Evolutionary conservation across 169 alveolate species (phyloP).

Genomic region (Eimeria praecox): DNA sequence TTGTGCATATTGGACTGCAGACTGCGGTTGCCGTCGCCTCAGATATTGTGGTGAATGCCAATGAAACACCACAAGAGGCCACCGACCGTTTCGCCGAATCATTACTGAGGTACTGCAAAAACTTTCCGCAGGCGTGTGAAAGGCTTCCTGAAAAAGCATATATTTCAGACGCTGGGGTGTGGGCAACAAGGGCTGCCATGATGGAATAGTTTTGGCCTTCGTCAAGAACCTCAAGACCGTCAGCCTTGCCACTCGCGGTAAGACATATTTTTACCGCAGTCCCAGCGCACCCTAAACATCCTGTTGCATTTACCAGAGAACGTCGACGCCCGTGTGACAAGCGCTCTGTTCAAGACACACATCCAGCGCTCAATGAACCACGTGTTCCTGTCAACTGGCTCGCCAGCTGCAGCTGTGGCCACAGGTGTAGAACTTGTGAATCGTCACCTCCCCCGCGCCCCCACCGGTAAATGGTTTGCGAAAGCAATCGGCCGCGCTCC

Average conservation of each 20-base stretch:
- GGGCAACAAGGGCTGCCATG: conserved; percentile 80
- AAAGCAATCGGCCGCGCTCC: not conserved
- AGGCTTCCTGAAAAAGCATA: not conserved
- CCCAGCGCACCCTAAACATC: not conserved
- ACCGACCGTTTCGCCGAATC: conserved; percentile 80
- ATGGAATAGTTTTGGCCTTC: conserved; percentile 69
- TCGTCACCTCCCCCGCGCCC: conserved; percentile 71
- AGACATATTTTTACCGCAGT: not conserved
- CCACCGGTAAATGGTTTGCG: conserved; percentile 36
- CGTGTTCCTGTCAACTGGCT: conserved; percentile 73
- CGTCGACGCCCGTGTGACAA: conserved; percentile 66
- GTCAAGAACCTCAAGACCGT: conserved; percentile 76
- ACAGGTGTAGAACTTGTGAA: conserved; percentile 69
- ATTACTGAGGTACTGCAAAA: conserved; percentile 58
- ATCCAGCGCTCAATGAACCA: conserved; percentile 75
- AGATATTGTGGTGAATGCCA: conserved; percentile 74
- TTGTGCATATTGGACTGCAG: conserved; percentile 3
- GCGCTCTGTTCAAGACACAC: conserved; percentile 66
- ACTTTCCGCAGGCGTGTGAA: not conserved
- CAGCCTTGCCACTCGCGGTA: conserved; percentile 80
- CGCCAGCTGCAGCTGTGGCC: conserved; percentile 77
- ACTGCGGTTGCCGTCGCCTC: conserved; percentile 81
- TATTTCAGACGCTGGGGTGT: conserved; percentile 78
- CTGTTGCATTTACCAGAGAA: conserved; percentile 30
- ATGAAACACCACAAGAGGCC: conserved; percentile 81